These are phyloP conservation scores for Gonium pectorale DNA, from an alignment of 139 green algal species.

Conservation along the genomic window DNA sequence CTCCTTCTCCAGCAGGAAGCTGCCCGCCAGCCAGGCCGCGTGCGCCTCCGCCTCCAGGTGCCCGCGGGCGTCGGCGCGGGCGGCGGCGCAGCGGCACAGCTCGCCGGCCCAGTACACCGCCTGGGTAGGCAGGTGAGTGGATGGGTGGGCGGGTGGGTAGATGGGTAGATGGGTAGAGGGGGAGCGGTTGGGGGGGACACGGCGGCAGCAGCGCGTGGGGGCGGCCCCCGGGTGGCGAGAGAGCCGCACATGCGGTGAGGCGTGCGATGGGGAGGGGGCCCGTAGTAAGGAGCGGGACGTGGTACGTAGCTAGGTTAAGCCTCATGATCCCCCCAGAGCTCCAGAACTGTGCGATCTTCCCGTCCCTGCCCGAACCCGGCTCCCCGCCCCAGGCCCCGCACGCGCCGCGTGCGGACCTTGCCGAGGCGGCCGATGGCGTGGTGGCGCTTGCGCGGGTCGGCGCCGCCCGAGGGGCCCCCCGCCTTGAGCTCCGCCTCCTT, in stretches of 20 bases:
- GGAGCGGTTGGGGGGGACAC: not conserved
- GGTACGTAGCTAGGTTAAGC: no score
- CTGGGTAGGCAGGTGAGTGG: not conserved
- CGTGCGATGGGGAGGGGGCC: no score
- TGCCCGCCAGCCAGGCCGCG: conserved; percentile 78
- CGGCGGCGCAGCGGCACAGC: conserved; percentile 16
- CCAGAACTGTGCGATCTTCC: no score
- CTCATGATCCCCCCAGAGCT: no score
- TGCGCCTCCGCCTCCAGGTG: conserved; percentile 92
- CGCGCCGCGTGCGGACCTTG: no score
- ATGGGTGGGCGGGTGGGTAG: no score
- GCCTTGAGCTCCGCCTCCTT: conserved; percentile 65
- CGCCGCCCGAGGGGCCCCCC: not conserved
- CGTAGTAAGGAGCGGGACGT: no score
- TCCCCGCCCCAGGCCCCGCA: no score
- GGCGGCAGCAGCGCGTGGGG: no score
- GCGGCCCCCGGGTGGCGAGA: no score
- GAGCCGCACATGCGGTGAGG: no score
- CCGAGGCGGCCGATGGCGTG: conserved; percentile 78
- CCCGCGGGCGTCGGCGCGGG: conserved; percentile 71
- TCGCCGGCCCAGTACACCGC: conserved; percentile 21
- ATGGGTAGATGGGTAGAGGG: not conserved
- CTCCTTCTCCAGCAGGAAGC: conserved; percentile 84
- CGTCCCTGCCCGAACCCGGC: no score
- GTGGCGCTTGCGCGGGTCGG: conserved; percentile 65